These are phyloP conservation scores for Fusarium sp. DNA, from an alignment of 2,329 filamentous ascomycete genomes.

Conservation along the genomic window DNA sequence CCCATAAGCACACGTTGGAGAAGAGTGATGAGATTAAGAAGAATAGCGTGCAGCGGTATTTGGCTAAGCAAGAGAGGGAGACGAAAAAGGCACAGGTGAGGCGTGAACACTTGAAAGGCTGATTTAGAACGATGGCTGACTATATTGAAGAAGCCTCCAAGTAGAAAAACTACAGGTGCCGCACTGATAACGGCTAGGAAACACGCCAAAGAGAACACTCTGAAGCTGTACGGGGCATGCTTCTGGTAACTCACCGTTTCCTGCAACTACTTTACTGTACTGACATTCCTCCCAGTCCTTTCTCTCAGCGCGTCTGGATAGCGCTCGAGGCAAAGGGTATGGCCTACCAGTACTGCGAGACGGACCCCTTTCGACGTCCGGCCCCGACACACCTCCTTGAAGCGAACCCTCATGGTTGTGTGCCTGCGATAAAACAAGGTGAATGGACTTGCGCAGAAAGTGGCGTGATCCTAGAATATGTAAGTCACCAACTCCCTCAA, in stretches of 20 bases:
- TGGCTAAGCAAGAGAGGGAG: constrained; percentile 74
- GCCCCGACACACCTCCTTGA: constrained; percentile 69
- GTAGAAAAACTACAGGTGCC: constrained; percentile 78
- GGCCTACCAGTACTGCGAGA: constrained; percentile 87
- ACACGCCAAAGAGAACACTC: constrained; percentile 75
- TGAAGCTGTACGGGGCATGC: constrained; percentile 85
- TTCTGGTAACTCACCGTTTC: constrained; percentile 72
- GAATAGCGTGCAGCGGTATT: constrained; percentile 77
- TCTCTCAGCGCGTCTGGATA: constrained; percentile 91
- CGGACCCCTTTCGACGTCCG: constrained; percentile 82
- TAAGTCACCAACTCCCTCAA: constrained; percentile 52
- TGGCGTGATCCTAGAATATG: constrained; percentile 86
- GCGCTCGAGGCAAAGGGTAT: constrained; percentile 83
- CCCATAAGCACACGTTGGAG: constrained; percentile 79
- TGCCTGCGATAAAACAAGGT: constrained; percentile 81
- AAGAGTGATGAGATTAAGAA: constrained; percentile 86
- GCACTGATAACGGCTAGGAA: constrained; percentile 77
- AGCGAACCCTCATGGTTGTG: constrained; percentile 79
- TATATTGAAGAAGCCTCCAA: constrained; percentile 70
- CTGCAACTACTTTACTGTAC: not conserved
- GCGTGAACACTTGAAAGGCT: not conserved
- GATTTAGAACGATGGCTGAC: not conserved
- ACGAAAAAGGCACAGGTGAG: constrained; percentile 63
- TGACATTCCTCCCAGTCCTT: constrained; percentile 66
- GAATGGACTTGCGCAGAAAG: constrained; percentile 88